These are phyloP conservation scores for Sclerotinia spermophila DNA, from an alignment of 2,329 filamentous ascomycete species.

Conservation along the genomic window DNA sequence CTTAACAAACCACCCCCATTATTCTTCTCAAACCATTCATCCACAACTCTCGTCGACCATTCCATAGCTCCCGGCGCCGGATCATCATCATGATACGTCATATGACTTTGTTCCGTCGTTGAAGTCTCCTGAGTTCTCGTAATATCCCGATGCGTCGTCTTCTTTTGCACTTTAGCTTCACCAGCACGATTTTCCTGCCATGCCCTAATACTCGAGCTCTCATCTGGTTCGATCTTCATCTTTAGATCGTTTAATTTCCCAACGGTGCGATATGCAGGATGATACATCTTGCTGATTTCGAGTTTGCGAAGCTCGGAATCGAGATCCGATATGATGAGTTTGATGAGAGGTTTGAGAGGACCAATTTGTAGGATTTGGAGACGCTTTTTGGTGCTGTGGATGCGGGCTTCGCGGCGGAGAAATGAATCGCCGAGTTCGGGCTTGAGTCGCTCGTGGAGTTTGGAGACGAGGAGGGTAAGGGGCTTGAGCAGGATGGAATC, in stretches of 20 bases:
- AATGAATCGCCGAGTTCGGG: background rate
- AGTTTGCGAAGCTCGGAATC: background rate
- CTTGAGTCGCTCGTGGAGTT: background rate
- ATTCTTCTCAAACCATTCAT: background rate
- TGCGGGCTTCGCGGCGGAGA: background rate
- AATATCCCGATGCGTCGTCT: background rate
- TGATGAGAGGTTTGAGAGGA: background rate
- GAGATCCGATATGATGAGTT: background rate
- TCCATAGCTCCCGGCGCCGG: background rate
- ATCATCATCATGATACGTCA: background rate
- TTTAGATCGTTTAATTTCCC: background rate
- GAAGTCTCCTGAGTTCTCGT: background rate
- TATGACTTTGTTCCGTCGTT: too few species aligned
- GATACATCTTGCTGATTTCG: background rate
- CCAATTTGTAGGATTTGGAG: background rate
- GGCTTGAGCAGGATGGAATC: background rate
- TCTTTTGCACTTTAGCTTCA: background rate
- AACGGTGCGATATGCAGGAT: background rate
- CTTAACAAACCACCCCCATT: background rate
- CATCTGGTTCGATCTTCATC: background rate
- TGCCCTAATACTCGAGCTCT: background rate
- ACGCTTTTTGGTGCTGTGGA: background rate
- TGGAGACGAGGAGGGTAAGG: background rate
- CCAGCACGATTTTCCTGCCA: background rate
- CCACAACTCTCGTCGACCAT: background rate